Evolutionary conservation across 2,329 filamentous ascomycete genomes (phyloP).

Genomic region (Juglanconis juglandina): DNA sequence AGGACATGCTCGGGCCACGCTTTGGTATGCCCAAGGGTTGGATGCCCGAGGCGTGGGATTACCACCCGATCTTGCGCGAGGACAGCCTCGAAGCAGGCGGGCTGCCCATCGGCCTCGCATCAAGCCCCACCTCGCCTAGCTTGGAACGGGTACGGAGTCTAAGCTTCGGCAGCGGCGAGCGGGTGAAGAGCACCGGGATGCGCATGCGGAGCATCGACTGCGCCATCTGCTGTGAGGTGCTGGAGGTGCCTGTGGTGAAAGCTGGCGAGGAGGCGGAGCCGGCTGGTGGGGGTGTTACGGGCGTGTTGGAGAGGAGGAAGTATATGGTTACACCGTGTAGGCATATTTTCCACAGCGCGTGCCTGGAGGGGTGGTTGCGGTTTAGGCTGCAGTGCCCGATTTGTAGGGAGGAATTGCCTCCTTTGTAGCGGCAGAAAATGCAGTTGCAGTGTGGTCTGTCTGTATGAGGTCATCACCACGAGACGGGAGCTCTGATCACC

Average conservation of each 20-base stretch:
- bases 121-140: constrained; percentile 28
- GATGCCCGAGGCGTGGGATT: constrained; percentile 81
- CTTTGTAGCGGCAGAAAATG: constrained; percentile 52
- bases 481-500: neutral
- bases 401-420: constrained; percentile 84
- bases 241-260: constrained; percentile 81
- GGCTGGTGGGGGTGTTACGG: constrained; percentile 51
- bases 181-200: constrained; percentile 29
- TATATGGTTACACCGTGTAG: constrained; percentile 98
- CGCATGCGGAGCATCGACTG: constrained; percentile 69
- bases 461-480: neutral
- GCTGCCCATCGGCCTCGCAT: constrained; percentile 70
- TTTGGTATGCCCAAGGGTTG: constrained; percentile 73
- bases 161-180: constrained; percentile 21
- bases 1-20: constrained; percentile 84
- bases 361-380: constrained; percentile 94
- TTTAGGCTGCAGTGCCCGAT: constrained; percentile 92
- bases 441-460: too few species aligned
- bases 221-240: constrained; percentile 87
- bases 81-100: constrained; percentile 77
- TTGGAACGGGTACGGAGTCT: constrained; percentile 30
- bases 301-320: constrained; percentile 71
- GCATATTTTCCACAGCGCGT: constrained; percentile 90
- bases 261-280: constrained; percentile 49
- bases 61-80: constrained; percentile 83